These are phyloP conservation scores for Coccomyxa sp. DNA, from an alignment of 139 green algal species.

Conservation along the genomic window DNA sequence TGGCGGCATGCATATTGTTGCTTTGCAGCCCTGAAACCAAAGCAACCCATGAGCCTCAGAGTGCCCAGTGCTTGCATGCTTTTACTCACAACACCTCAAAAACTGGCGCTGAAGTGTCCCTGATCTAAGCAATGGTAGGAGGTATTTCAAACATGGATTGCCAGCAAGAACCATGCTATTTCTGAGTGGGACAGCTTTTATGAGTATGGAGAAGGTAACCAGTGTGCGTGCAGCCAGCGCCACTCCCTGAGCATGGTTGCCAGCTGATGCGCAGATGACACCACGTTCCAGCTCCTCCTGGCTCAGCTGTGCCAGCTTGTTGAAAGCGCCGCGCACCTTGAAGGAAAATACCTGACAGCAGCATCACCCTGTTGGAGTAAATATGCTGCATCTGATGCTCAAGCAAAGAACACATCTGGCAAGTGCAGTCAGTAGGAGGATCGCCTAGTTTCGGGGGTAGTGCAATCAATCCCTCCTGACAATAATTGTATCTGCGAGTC, in stretches of 20 bases:
- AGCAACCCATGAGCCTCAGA: background rate
- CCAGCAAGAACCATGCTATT: too few relatives aligned
- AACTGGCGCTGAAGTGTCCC: too few relatives aligned
- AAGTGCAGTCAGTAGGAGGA: background rate
- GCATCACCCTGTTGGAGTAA: background rate
- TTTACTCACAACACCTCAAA: too few relatives aligned
- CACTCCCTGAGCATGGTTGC: conserved; percentile 97
- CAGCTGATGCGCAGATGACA: conserved; percentile 89
- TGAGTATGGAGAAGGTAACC: conserved; percentile 29
- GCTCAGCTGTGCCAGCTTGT: conserved; percentile 84
- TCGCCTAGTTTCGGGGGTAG: background rate
- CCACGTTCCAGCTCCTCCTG: conserved; percentile 63
- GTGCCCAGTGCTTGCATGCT: too few relatives aligned
- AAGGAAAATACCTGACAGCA: conserved; percentile 80
- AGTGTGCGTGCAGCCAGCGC: conserved; percentile 70
- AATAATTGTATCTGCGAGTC: background rate
- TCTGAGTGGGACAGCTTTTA: too few relatives aligned
- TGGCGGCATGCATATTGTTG: conserved; percentile 88
- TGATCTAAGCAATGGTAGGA: background rate
- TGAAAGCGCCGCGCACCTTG: conserved; percentile 91
- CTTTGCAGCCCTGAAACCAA: conserved; percentile 59
- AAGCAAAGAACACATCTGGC: background rate
- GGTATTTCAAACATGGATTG: too few relatives aligned
- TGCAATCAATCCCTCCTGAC: background rate
- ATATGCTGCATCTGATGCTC: background rate